These are phyloP conservation scores for Cyberlindnera maclurae DNA, from an alignment of 805 yeast species.

Conservation along the genomic window DNA sequence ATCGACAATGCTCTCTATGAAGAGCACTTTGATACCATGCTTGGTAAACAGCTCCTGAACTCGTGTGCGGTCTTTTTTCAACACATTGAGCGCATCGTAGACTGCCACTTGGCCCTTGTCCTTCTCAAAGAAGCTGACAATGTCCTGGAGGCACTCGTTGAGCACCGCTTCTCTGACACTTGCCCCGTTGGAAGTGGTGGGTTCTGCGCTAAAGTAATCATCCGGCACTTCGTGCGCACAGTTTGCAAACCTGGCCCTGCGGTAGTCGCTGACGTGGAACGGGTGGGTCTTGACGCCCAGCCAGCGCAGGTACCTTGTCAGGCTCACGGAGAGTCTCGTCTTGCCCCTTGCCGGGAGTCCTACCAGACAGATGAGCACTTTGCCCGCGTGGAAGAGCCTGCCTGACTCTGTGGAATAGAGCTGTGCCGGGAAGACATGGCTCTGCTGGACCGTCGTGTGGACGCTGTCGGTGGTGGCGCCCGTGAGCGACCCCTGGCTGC, in stretches of 20 bases:
- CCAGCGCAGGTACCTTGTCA: conserved; percentile 92
- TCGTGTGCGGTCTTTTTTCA: conserved; percentile 56
- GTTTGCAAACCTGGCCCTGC: conserved; percentile 41
- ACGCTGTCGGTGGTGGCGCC: conserved; percentile 45
- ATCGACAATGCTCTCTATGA: conserved; percentile 82
- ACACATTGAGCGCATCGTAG: conserved; percentile 90
- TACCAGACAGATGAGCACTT: conserved; percentile 77
- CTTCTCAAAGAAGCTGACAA: conserved; percentile 59
- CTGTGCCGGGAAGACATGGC: conserved; percentile 84
- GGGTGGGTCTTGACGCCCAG: conserved; percentile 89
- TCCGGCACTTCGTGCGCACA: conserved; percentile 47
- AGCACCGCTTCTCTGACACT: conserved; percentile 52
- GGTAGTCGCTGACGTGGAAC: conserved; percentile 87
- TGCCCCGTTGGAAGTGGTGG: conserved; percentile 40
- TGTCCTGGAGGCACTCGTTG: conserved; percentile 59
- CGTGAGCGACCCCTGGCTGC: conserved; percentile 13
- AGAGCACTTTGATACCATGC: conserved; percentile 66
- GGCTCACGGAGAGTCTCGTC: conserved; percentile 84
- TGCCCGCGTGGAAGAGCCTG: conserved; percentile 90
- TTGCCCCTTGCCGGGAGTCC: conserved; percentile 97
- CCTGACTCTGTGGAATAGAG: conserved; percentile 90
- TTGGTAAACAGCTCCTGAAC: conserved; percentile 47
- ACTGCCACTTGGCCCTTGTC: conserved; percentile 92
- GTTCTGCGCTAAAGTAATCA: conserved; percentile 59
- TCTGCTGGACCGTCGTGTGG: conserved; percentile 53